These are phyloP conservation scores for Scleromitrula shiraiana DNA, from an alignment of 2,329 filamentous ascomycete species.

Conservation along the genomic window DNA sequence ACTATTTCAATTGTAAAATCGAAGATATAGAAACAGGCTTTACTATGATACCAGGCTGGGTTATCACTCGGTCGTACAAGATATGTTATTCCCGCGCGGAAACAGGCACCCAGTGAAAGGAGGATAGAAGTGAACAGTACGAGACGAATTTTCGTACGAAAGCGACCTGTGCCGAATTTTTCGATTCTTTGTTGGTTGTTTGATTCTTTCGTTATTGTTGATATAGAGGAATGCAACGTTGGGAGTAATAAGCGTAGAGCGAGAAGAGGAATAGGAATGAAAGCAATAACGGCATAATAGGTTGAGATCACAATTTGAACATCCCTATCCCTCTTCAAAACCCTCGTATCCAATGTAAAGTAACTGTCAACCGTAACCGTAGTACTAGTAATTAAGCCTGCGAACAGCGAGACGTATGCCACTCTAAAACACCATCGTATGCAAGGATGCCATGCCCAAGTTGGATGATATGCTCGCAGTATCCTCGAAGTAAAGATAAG, in stretches of 20 bases:
- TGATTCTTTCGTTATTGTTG: neutral
- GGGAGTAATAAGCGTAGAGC: conserved; percentile 20
- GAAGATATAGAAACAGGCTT: conserved; percentile 69
- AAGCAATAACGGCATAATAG: conserved; percentile 51
- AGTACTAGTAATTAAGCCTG: conserved; percentile 56
- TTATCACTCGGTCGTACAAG: neutral
- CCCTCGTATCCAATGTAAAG: conserved; percentile 37
- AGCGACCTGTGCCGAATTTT: conserved; percentile 58
- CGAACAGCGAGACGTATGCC: conserved; percentile 53
- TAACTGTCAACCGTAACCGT: conserved; percentile 17
- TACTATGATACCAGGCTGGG: conserved; percentile 38
- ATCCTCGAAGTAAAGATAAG: conserved; percentile 68
- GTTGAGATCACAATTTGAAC: conserved; percentile 37
- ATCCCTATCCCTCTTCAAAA: conserved; percentile 50
- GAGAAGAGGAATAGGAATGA: conserved; percentile 45
- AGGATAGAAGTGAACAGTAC: conserved; percentile 49
- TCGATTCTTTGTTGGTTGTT: conserved; percentile 38
- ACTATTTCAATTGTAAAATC: conserved; percentile 69
- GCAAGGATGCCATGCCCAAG: conserved; percentile 55
- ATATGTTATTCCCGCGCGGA: conserved; percentile 51
- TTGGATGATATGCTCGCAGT: conserved; percentile 62
- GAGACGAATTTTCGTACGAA: conserved; percentile 57
- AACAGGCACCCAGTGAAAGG: conserved; percentile 54
- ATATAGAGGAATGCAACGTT: neutral
- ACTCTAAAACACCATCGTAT: conserved; percentile 30